phyloP scores from a whole-genome alignment of 2,329 filamentous ascomycete species.

The Periconia macrospinosa region DNA sequence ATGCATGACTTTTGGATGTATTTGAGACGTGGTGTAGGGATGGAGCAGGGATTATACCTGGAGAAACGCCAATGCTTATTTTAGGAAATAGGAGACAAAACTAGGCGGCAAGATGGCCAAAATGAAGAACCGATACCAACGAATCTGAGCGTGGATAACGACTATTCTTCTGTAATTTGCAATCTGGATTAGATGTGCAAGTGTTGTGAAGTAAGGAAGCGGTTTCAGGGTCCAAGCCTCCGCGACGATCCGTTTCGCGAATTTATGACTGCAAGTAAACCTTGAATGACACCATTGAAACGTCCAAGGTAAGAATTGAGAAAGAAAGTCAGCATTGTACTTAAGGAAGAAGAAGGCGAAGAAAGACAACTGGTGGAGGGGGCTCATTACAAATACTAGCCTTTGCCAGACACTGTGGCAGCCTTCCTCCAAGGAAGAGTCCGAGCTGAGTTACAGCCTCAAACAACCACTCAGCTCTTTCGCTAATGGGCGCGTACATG shows the following conservation, averaged over 20 bases:
- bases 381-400: background rate
- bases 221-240: background rate
- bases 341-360: background rate
- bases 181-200: background rate
- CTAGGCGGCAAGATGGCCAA: background rate
- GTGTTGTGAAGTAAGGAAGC: background rate
- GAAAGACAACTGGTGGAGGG: background rate
- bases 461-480: slow-evolving; percentile 9
- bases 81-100: slow-evolving; percentile 4
- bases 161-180: background rate
- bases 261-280: background rate
- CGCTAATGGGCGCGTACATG: slow-evolving; percentile 6
- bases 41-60: slow-evolving; percentile 9
- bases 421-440: background rate
- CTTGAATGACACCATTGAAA: no score
- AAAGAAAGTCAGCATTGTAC: background rate
- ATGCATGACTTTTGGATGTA: slow-evolving; percentile 10
- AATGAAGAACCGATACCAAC: background rate
- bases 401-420: no score
- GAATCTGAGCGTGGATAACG: background rate
- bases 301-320: no score
- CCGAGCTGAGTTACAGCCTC: slow-evolving; percentile 9
- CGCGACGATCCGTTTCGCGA: background rate
- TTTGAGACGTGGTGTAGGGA: slow-evolving; percentile 11
- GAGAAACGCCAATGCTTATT: slow-evolving; percentile 6